Conservation (phyloP, 139 green algal genomes). For the Ettlia oleoabundans region DNA sequence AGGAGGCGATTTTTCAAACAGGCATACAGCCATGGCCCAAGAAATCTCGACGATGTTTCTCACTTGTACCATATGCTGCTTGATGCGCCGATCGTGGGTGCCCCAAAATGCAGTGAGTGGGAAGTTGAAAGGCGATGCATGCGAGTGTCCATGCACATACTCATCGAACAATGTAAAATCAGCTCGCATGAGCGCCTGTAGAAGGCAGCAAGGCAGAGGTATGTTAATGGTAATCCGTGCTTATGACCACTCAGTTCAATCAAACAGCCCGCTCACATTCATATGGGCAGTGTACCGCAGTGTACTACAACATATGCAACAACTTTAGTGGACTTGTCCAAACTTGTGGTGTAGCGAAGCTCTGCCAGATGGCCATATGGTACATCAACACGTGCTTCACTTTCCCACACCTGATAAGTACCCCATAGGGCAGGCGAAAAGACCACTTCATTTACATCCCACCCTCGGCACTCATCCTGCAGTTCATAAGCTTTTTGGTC, state of each 20-base stretch:
- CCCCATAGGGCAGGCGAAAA: conserved; percentile 79
- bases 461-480: conserved; percentile 82
- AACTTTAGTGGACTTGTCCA: too few relatives aligned
- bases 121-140: conserved; percentile 49
- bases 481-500: too few relatives aligned
- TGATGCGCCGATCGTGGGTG: conserved; percentile 60
- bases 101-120: conserved; percentile 68
- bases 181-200: conserved; percentile 66
- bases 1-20: too few relatives aligned
- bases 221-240: too few relatives aligned
- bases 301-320: too few relatives aligned
- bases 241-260: too few relatives aligned
- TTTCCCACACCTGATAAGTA: conserved; percentile 41
- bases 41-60: conserved; percentile 4
- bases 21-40: not conserved
- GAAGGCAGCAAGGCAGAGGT: not conserved
- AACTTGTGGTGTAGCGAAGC: too few relatives aligned
- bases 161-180: conserved; percentile 89
- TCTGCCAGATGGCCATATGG: too few relatives aligned
- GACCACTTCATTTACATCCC: conserved; percentile 82
- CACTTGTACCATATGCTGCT: conserved; percentile 58
- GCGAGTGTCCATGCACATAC: conserved; percentile 59
- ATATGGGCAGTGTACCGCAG: too few relatives aligned
- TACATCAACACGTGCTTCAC: too few relatives aligned
- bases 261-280: too few relatives aligned